Conservation (phyloP, 805 yeast genomes). For the Metschnikowia vanudenii region DNA sequence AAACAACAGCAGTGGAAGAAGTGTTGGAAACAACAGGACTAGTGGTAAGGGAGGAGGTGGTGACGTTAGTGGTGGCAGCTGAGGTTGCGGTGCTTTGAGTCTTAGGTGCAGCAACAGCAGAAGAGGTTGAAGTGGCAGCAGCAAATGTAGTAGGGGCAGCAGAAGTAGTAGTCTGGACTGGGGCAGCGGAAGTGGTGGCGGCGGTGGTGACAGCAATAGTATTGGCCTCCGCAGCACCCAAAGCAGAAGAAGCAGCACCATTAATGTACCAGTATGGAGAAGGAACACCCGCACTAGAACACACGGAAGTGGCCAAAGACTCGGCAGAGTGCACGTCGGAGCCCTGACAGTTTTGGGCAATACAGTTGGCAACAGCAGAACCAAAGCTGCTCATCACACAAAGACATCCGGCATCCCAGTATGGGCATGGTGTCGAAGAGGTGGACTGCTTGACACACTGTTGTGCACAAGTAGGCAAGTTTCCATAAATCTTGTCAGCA, state of each 20-base stretch:
- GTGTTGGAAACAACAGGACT: constrained; percentile 11
- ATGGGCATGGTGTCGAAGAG: constrained; percentile 42
- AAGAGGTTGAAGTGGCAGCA: constrained; percentile 1
- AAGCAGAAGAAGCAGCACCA: constrained; percentile 23
- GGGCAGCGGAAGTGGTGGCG: constrained; percentile 13
- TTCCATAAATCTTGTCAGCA: constrained; percentile 35
- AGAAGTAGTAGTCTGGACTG: constrained; percentile 1
- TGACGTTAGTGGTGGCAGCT: constrained; percentile 8
- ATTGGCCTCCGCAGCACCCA: constrained; percentile 27
- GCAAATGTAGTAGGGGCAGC: constrained; percentile 3
- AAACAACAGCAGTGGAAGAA: constrained; percentile 7
- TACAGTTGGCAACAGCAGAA: constrained; percentile 35
- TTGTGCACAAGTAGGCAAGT: constrained; percentile 39
- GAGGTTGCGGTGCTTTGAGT: constrained; percentile 4
- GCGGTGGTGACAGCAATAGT: constrained; percentile 17
- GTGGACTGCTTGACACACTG: constrained; percentile 33
- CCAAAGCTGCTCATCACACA: constrained; percentile 41
- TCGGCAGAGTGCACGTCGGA: constrained; percentile 30
- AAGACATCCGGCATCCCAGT: constrained; percentile 48
- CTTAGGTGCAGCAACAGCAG: constrained; percentile 2
- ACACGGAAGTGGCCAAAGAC: constrained; percentile 31
- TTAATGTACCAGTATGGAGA: constrained; percentile 34
- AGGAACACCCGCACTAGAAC: constrained; percentile 36
- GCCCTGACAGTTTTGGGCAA: constrained; percentile 27
- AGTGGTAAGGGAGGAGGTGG: constrained; percentile 5